Conservation (phyloP, 257 asterid genomes). For the Solanum pinnatisectum region DNA sequence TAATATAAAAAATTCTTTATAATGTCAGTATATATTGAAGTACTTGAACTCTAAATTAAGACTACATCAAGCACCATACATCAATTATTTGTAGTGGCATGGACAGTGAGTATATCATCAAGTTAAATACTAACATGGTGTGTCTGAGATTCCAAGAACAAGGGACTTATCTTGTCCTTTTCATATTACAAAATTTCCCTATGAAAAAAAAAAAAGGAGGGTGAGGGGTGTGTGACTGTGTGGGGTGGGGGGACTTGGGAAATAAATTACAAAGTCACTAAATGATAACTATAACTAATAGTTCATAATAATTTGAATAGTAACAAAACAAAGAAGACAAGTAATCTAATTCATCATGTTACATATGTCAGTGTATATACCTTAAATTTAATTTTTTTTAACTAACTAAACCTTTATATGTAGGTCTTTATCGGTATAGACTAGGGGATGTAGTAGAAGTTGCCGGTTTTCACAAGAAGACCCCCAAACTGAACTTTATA, state of each 20-base stretch:
- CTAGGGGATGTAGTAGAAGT: slow-evolving; percentile 74
- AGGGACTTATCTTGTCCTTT: not conserved
- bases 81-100: not conserved
- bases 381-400: not conserved
- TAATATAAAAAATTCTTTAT: not conserved
- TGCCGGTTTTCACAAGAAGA: slow-evolving; percentile 48
- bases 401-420: not conserved
- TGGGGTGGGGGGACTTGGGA: not conserved
- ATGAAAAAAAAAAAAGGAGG: not conserved
- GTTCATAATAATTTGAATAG: not conserved
- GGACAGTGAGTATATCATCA: not conserved
- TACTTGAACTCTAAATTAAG: not conserved
- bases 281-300: not conserved
- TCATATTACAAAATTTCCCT: too few relatives aligned
- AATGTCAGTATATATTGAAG: not conserved
- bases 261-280: not conserved
- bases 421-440: slow-evolving; percentile 66
- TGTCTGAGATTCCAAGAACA: slow-evolving; percentile 9
- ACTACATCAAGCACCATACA: not conserved
- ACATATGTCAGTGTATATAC: not conserved
- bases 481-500: slow-evolving; percentile 58
- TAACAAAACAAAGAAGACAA: too few relatives aligned
- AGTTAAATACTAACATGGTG: slow-evolving; percentile 7
- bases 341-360: not conserved
- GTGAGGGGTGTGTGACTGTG: not conserved